Evolutionary conservation across 1,284 basidiomycete genomes (phyloP).

Genomic region (Ganoderma sinense): DNA sequence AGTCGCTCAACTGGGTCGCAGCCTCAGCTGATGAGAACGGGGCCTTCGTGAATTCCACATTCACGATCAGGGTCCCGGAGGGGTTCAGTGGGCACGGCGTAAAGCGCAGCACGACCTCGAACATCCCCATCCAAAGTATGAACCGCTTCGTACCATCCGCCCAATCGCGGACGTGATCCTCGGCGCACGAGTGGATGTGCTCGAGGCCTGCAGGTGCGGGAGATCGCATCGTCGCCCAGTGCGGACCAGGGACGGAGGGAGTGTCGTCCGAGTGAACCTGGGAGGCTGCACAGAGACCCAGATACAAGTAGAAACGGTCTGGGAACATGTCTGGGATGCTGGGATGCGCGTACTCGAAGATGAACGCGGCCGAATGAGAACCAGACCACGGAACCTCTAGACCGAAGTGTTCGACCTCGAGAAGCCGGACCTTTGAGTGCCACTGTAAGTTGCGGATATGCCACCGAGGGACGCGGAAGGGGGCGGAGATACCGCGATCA

Average conservation of each 20-base stretch:
- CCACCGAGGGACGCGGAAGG: neutral
- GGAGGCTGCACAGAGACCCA: neutral
- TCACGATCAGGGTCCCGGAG: neutral
- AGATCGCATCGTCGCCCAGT: neutral
- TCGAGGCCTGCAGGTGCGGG: neutral
- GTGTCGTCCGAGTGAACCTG: neutral
- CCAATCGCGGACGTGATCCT: neutral
- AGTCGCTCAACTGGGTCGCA: neutral
- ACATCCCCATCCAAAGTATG: neutral
- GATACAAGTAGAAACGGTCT: neutral
- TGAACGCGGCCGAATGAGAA: neutral
- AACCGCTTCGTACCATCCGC: neutral
- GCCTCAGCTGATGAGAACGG: neutral
- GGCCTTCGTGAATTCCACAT: neutral
- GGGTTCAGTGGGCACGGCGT: neutral
- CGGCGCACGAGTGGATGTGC: neutral
- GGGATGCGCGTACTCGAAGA: neutral
- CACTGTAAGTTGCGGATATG: neutral
- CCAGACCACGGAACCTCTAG: neutral
- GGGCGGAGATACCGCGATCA: neutral
- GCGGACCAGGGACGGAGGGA: neutral
- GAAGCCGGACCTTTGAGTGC: neutral
- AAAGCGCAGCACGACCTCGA: neutral
- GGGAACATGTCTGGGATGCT: neutral
- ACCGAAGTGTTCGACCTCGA: neutral